Evolutionary conservation across 2,329 filamentous ascomycete species (phyloP).

Genomic region (Stagonosporopsis chrysanthemi): DNA sequence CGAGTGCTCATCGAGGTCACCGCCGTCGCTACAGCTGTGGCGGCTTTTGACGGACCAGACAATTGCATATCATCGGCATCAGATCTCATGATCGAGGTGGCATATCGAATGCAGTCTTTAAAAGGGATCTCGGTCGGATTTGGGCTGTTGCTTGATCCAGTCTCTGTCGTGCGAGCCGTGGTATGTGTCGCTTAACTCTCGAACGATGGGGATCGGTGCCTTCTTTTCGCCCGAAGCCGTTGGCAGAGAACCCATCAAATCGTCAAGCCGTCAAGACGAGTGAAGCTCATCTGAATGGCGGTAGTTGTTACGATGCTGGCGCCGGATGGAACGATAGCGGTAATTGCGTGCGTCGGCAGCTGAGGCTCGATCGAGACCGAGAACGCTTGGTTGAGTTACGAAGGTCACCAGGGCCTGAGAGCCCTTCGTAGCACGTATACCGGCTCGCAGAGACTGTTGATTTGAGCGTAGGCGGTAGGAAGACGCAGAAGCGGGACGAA

Average conservation of each 20-base stretch:
- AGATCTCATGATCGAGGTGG: background rate
- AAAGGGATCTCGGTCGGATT: background rate
- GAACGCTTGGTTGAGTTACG: background rate
- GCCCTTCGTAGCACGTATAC: background rate
- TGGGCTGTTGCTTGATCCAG: background rate
- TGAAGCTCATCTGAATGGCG: background rate
- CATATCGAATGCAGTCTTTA: background rate
- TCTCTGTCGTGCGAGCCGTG: background rate
- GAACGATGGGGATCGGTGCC: background rate
- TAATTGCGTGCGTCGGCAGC: background rate
- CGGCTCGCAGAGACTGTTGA: no score
- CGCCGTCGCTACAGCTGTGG: background rate
- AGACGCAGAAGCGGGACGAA: conserved; percentile 11
- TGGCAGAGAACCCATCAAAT: background rate
- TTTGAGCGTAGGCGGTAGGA: background rate
- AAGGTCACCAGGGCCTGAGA: background rate
- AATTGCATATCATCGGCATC: background rate
- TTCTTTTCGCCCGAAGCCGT: background rate
- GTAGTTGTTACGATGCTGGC: background rate
- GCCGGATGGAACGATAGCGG: background rate
- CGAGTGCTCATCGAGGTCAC: background rate
- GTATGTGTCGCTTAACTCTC: background rate
- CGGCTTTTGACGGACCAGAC: background rate
- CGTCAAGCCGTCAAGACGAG: background rate
- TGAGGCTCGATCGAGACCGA: background rate